phyloP scores from a whole-genome alignment of 371 early-diverging fungal species.

The Mucor circinelloides region DNA sequence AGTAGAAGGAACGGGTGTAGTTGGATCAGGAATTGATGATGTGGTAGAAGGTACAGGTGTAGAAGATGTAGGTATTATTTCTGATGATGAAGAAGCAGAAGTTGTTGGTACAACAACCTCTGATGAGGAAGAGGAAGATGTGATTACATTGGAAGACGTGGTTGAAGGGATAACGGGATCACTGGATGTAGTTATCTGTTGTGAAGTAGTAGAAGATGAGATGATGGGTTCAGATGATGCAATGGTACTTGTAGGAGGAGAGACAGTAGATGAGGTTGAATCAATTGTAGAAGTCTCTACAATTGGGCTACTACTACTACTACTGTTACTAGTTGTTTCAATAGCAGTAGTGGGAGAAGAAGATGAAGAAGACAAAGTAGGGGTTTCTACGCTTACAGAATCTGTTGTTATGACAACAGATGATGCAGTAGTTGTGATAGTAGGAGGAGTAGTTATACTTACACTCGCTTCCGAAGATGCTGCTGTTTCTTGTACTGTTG shows the following conservation, averaged over 20 bases:
- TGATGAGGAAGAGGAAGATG: background rate
- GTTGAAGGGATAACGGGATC: background rate
- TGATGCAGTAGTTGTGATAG: background rate
- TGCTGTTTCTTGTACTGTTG: background rate
- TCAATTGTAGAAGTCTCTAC: background rate
- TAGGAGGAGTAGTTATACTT: background rate
- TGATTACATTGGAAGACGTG: background rate
- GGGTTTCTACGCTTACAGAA: background rate
- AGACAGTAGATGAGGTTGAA: background rate
- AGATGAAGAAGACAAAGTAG: background rate
- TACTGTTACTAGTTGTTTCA: background rate
- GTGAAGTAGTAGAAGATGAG: background rate
- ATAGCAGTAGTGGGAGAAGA: background rate
- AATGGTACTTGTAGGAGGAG: background rate
- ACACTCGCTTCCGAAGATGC: background rate
- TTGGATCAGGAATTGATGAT: background rate
- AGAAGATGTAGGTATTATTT: background rate
- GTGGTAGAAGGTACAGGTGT: background rate
- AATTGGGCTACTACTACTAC: background rate
- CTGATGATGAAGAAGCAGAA: background rate
- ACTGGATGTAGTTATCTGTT: background rate
- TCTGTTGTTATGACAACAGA: background rate
- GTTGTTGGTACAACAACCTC: background rate
- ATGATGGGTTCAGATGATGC: conserved; percentile 1
- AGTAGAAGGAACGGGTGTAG: background rate